phyloP scores from a whole-genome alignment of 257 asterid genomes.

The Fraxinus quadrangulata region DNA sequence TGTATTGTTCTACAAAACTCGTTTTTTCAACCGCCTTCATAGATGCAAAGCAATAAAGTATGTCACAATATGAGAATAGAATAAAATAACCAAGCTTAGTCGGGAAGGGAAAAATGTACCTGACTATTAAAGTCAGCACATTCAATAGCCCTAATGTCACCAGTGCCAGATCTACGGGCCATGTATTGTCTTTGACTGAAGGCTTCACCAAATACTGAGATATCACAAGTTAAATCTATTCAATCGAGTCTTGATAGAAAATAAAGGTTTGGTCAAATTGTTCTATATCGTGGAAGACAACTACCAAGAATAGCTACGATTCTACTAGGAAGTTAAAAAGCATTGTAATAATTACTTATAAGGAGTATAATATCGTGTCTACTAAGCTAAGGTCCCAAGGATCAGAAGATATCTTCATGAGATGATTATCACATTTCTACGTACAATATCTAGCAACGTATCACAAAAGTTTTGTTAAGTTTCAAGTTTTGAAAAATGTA shows the following conservation, averaged over 20 bases:
- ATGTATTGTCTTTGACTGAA: conserved; percentile 65
- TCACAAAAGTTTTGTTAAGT: not conserved
- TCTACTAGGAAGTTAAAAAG: not conserved
- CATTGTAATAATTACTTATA: not conserved
- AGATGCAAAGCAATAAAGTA: not conserved
- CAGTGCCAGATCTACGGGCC: conserved; percentile 70
- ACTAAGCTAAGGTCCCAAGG: not conserved
- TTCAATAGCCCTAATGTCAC: conserved; percentile 77
- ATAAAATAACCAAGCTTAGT: not conserved
- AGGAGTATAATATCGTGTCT: not conserved
- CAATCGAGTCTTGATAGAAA: conserved; percentile 1
- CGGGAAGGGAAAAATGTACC: conserved; percentile 37
- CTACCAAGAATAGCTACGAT: not conserved
- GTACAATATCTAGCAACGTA: not conserved
- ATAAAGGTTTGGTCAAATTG: not conserved
- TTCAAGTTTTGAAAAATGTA: not conserved
- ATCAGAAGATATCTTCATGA: not conserved
- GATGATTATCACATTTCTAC: not conserved
- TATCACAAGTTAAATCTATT: conserved; percentile 12
- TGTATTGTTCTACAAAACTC: conserved; percentile 52
- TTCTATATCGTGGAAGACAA: not conserved
- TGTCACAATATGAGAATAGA: not conserved
- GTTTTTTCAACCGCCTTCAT: conserved; percentile 43
- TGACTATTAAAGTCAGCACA: conserved; percentile 84
- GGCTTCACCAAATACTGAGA: conserved; percentile 79